Evolutionary conservation across 179 eudicot species (phyloP).

Genomic region (Carnegiea gigantea): DNA sequence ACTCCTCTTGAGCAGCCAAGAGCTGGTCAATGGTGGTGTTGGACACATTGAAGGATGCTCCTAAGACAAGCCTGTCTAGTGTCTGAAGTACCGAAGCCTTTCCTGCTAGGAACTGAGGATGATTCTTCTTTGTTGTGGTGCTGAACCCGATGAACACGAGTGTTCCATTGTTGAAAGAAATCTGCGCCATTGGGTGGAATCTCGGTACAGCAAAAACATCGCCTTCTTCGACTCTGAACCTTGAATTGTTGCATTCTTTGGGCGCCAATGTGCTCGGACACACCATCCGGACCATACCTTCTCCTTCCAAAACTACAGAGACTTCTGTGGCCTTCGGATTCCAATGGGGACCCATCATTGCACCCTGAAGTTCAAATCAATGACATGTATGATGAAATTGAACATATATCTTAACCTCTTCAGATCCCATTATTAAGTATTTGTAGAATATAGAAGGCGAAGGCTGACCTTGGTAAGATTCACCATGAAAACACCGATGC

Average conservation of each 20-base stretch:
- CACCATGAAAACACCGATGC: conserved; percentile 68
- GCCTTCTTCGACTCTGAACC: conserved; percentile 63
- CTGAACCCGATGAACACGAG: conserved; percentile 77
- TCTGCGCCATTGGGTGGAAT: conserved; percentile 70
- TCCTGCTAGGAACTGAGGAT: conserved; percentile 70
- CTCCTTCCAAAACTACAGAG: conserved; percentile 60
- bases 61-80: conserved; percentile 45
- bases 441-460: not conserved
- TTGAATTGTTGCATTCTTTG: conserved; percentile 43
- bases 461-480: conserved; percentile 58
- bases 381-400: not conserved
- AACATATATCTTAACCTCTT: not conserved
- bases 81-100: conserved; percentile 55
- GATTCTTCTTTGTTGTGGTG: conserved; percentile 41
- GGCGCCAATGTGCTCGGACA: conserved; percentile 43
- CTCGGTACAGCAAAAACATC: conserved; percentile 75
- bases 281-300: conserved; percentile 66
- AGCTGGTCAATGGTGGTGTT: conserved; percentile 45
- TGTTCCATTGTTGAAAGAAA: conserved; percentile 62
- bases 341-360: conserved; percentile 99
- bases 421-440: not conserved
- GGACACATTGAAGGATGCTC: conserved; percentile 49
- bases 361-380: conserved; percentile 43
- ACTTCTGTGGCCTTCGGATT: conserved; percentile 68
- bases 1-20: conserved; percentile 34